Conservation (phyloP, 1,139 yeast genomes). For the Debaryomyces psychrophilus region DNA sequence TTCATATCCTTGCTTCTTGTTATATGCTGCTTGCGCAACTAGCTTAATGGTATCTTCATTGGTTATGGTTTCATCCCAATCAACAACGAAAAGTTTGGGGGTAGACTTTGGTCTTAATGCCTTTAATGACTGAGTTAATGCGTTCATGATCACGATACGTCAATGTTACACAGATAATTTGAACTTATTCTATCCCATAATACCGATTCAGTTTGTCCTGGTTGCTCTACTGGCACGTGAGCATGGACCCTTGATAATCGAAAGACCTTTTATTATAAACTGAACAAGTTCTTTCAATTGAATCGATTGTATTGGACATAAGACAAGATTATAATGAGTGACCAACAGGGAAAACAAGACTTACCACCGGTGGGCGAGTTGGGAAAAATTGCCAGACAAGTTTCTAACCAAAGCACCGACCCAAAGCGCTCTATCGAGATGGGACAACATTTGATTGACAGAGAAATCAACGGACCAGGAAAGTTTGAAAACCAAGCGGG, state of each 20-base stretch:
- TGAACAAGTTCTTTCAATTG: too few species aligned
- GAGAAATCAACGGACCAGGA: conserved; percentile 12
- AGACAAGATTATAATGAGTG: not conserved
- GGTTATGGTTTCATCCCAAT: conserved; percentile 78
- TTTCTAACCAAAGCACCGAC: conserved; percentile 10
- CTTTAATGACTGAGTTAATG: not conserved
- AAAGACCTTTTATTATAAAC: too few species aligned
- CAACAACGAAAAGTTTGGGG: conserved; percentile 41
- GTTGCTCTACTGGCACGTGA: not conserved
- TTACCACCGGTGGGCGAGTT: conserved; percentile 28
- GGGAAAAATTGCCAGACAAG: conserved; percentile 22
- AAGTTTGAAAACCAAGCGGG: conserved; percentile 14
- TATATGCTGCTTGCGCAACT: conserved; percentile 56
- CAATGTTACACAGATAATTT: not conserved
- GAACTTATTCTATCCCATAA: not conserved
- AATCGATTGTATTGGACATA: not conserved
- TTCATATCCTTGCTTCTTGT: conserved; percentile 34
- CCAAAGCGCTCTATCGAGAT: conserved; percentile 9
- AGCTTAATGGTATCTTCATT: conserved; percentile 55
- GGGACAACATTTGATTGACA: not conserved
- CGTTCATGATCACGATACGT: not conserved
- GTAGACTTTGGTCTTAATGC: not conserved
- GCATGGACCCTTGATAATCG: conserved; percentile 1
- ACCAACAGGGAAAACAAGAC: conserved; percentile 1
- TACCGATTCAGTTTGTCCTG: not conserved